Conservation (phyloP, 2,329 filamentous ascomycete species). For the Xylaria sp. region DNA sequence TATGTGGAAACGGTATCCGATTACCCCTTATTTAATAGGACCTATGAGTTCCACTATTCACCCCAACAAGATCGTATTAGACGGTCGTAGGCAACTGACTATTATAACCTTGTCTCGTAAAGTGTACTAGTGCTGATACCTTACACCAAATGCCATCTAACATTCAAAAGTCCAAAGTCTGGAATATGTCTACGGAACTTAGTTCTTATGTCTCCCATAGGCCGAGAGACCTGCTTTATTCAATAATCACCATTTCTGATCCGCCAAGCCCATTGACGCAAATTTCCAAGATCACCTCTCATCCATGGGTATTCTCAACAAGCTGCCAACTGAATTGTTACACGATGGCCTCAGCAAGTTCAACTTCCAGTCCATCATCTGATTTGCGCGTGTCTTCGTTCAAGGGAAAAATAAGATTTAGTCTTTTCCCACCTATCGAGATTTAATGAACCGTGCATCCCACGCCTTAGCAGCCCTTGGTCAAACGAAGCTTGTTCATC, state of each 20-base stretch:
- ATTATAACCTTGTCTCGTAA: too few relatives aligned
- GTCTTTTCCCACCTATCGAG: constrained; percentile 23
- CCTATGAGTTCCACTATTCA: too few relatives aligned
- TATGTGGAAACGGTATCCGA: too few relatives aligned
- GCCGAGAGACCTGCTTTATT: constrained; percentile 23
- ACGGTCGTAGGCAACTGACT: too few relatives aligned
- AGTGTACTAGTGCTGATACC: too few relatives aligned
- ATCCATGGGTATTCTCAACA: constrained; percentile 29
- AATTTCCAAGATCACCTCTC: constrained; percentile 16
- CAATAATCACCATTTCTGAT: constrained; percentile 27
- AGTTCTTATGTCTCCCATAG: constrained; percentile 27
- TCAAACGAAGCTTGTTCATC: constrained; percentile 23
- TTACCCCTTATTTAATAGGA: too few relatives aligned
- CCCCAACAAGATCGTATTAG: too few relatives aligned
- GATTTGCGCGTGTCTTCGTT: constrained; percentile 24
- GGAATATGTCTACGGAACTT: constrained; percentile 16
- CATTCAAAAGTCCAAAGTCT: constrained; percentile 19
- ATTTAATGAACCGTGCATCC: constrained; percentile 24
- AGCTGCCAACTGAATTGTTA: constrained; percentile 23
- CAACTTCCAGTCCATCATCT: constrained; percentile 19
- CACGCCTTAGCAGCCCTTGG: constrained; percentile 22
- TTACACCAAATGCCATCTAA: constrained; percentile 19
- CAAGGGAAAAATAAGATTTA: constrained; percentile 18
- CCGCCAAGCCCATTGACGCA: constrained; percentile 22
- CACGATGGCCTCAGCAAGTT: constrained; percentile 17